Base-by-base conservation (phyloP, 805 yeast species). In the Lipomyces sp. region DNA sequence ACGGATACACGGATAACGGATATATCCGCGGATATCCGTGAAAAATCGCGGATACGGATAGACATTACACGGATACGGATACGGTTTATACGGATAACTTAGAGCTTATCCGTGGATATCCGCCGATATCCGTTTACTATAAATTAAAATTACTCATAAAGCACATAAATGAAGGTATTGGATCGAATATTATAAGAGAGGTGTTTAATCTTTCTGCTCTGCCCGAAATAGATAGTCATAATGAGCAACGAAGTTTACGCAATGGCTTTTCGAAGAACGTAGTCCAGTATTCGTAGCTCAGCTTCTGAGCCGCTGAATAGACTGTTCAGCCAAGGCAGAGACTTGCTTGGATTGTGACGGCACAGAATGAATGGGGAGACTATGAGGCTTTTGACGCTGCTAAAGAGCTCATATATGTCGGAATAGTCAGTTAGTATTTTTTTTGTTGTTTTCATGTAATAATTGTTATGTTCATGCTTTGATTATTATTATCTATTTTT, bases 1-100 rank as follows among this genome's bases (percentile, higher is more conserved):
- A 45, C 29, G 51, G n/a, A 45, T 45, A 45, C n/a, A 45, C 51
- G 51, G 51, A 45, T 45, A 45, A 45, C 51, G 51, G 51, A 45
- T 45, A 45, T 45, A 45, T 45, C n/a, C 51, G 51, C 51, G n/a
- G 51, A 18, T 45, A 45, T 18, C 29, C 51, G 51, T 45, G 8
- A 18, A 45, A n/a, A 45, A 34, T 34, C n/a, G 35, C 35, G 35
- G 35, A 34, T 34, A 34, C 35, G 35, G 35, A 34, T 34, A 34
- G 35, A 34, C 35, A 34, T 34, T 34, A 34, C 7, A 7, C 29
- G 51, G 29, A 45, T 45, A 18, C 51, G 51, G 51, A 45, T 45
- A 45, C 51, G 51, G 51, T n/a, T n/a, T n/a, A 45, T 45, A 45
- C 24, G 29, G 51, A 15, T n/a, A 45, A 45, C 3, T 18, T 5